phyloP scores from a whole-genome alignment of 148 eudicot species.

The Vaccinium darrowii region DNA sequence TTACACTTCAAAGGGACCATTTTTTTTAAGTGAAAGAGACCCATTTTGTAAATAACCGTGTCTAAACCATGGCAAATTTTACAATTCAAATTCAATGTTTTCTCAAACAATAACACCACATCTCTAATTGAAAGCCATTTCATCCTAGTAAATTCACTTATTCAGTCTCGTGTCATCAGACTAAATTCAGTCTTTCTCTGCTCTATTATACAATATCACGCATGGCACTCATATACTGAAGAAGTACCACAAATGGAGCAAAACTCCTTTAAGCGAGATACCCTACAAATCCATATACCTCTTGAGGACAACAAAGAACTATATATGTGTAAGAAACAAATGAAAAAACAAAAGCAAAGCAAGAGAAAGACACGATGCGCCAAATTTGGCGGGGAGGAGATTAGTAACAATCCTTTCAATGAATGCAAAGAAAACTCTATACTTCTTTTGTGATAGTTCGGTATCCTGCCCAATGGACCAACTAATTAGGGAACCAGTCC shows the following conservation, averaged over 20 bases:
- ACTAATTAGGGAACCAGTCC: too few species aligned
- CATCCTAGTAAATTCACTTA: not conserved
- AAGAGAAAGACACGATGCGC: too few species aligned
- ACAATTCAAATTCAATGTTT: not conserved
- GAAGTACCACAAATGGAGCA: not conserved
- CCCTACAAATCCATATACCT: not conserved
- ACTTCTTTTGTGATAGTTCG: too few species aligned
- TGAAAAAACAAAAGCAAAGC: too few species aligned
- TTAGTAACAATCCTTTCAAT: too few species aligned
- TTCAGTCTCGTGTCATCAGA: not conserved
- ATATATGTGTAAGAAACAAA: too few species aligned
- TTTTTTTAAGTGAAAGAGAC: too few species aligned
- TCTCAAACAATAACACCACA: not conserved
- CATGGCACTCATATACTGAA: not conserved
- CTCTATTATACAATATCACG: not conserved
- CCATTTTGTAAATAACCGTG: not conserved
- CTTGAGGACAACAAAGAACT: not conserved
- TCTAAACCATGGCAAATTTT: not conserved
- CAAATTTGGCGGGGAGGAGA: too few species aligned
- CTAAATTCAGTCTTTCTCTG: not conserved
- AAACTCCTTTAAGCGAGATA: not conserved
- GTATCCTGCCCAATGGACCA: too few species aligned
- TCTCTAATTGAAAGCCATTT: not conserved
- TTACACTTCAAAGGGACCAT: too few species aligned
- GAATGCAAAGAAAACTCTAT: too few species aligned